Evolutionary conservation across 75 land plant species (phyloP).

Genomic region (Cupressus sempervirens): DNA sequence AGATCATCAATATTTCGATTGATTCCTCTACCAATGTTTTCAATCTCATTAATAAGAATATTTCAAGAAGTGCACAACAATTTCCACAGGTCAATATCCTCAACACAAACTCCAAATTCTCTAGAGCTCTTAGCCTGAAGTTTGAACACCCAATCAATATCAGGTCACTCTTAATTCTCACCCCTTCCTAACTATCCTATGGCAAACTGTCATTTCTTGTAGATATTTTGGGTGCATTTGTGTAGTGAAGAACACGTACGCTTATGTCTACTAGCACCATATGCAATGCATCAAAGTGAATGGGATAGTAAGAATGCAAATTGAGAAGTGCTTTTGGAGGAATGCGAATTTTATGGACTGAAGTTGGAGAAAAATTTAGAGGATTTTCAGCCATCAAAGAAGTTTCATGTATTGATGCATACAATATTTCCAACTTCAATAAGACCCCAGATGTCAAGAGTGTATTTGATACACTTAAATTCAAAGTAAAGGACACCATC

Average conservation of each 20-base stretch:
- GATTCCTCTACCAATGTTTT: constrained; percentile 41
- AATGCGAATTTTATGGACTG: constrained; percentile 71
- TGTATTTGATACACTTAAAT: constrained; percentile 22
- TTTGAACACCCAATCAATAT: constrained; percentile 6
- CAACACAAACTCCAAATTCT: constrained; percentile 1
- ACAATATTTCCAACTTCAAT: constrained; percentile 72
- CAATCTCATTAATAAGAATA: constrained; percentile 46
- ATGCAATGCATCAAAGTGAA: constrained; percentile 83
- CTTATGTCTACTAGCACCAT: constrained; percentile 68
- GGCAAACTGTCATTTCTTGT: background rate
- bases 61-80: constrained; percentile 47
- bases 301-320: constrained; percentile 76
- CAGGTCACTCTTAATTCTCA: background rate
- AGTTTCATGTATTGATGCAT: constrained; percentile 42
- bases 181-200: background rate
- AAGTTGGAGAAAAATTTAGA: constrained; percentile 39
- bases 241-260: constrained; percentile 48
- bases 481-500: constrained; percentile 55
- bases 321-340: constrained; percentile 74
- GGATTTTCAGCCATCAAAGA: constrained; percentile 28
- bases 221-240: constrained; percentile 19
- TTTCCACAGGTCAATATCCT: constrained; percentile 26
- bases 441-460: constrained; percentile 49
- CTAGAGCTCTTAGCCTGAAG: constrained; percentile 1
- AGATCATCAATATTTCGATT: constrained; percentile 41